These are phyloP conservation scores for Calophaca sinica DNA, from an alignment of 306 rosid genomes.

Conservation along the genomic window DNA sequence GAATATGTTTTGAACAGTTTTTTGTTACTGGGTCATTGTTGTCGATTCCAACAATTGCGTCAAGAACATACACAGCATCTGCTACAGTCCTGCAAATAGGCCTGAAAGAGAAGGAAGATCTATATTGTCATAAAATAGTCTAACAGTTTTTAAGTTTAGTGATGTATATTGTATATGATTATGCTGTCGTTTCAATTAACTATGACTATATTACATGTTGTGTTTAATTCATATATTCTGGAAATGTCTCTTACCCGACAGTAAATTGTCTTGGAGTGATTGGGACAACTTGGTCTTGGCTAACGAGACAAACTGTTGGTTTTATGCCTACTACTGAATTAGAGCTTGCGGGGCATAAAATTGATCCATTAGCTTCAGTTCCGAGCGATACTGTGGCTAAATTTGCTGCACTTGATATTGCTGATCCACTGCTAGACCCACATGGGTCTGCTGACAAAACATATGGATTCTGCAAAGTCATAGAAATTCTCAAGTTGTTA, in stretches of 20 bases:
- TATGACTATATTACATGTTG: too few relatives aligned
- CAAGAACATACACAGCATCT: slow-evolving; percentile 62
- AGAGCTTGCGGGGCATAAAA: slow-evolving; percentile 52
- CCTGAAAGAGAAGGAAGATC: slow-evolving; percentile 30
- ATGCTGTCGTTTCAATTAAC: too few relatives aligned
- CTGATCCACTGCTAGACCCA: slow-evolving; percentile 54
- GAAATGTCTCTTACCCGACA: slow-evolving; percentile 48
- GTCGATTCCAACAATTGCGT: slow-evolving; percentile 58
- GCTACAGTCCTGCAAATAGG: slow-evolving; percentile 57
- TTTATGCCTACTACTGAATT: slow-evolving; percentile 55
- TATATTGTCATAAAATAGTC: too few relatives aligned
- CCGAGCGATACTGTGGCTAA: slow-evolving; percentile 58
- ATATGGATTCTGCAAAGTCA: slow-evolving; percentile 53
- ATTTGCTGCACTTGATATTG: slow-evolving; percentile 52
- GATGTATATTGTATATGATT: too few relatives aligned
- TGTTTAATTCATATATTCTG: too few relatives aligned
- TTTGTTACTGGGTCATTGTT: slow-evolving; percentile 47
- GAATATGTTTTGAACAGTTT: slow-evolving; percentile 48
- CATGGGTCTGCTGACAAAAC: slow-evolving; percentile 46
- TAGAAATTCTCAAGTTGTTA: too few relatives aligned
- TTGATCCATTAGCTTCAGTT: slow-evolving; percentile 60
- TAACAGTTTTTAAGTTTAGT: too few relatives aligned
- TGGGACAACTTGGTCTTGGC: slow-evolving; percentile 51
- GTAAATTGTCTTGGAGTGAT: slow-evolving; percentile 55
- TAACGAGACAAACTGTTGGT: too few relatives aligned